A percentile compares a stretch with the other conserved stretches of the same genome.
These are phyloP conservation scores for Monilinia vaccinii-corymbosi DNA, from an alignment of 2,329 filamentous ascomycete genomes.

Conservation along the genomic window DNA sequence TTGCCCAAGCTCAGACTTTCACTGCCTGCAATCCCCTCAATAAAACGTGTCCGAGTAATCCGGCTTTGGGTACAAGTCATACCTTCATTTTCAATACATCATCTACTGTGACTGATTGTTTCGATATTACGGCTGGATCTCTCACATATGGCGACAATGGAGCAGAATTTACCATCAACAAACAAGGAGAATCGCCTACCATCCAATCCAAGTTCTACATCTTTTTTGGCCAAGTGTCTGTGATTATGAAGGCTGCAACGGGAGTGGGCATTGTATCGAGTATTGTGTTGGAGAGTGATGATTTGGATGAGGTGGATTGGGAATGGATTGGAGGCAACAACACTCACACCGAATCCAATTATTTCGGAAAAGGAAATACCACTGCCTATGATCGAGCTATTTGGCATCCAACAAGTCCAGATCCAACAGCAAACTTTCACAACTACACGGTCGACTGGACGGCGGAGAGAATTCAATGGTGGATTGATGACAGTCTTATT, in stretches of 20 bases:
- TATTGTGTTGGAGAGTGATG: constrained; percentile 75
- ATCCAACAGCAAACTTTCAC: constrained; percentile 51
- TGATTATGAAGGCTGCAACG: constrained; percentile 65
- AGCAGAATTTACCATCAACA: constrained; percentile 61
- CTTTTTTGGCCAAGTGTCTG: constrained; percentile 74
- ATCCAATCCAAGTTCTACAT: constrained; percentile 75
- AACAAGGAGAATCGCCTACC: constrained; percentile 68
- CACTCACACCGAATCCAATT: constrained; percentile 60
- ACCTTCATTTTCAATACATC: constrained; percentile 52
- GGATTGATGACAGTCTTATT: constrained; percentile 57
- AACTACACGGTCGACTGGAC: constrained; percentile 70
- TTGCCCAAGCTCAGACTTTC: constrained; percentile 59
- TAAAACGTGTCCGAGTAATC: constrained; percentile 57
- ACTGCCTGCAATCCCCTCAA: constrained; percentile 73
- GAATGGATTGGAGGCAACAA: constrained; percentile 65
- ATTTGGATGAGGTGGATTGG: constrained; percentile 83
- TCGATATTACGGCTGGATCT: constrained; percentile 59
- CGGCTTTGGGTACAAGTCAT: constrained; percentile 58
- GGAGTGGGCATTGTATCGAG: constrained; percentile 72
- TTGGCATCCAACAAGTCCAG: constrained; percentile 45
- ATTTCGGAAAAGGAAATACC: constrained; percentile 67
- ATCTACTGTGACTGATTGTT: constrained; percentile 48
- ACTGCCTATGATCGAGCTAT: constrained; percentile 61
- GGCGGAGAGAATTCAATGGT: constrained; percentile 54
- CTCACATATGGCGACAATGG: constrained; percentile 55